Percentiles rank a stretch among this genome's conserved stretches.
phyloP scores from a whole-genome alignment of 2,329 filamentous ascomycete genomes.

The Lachnellula occidentalis region DNA sequence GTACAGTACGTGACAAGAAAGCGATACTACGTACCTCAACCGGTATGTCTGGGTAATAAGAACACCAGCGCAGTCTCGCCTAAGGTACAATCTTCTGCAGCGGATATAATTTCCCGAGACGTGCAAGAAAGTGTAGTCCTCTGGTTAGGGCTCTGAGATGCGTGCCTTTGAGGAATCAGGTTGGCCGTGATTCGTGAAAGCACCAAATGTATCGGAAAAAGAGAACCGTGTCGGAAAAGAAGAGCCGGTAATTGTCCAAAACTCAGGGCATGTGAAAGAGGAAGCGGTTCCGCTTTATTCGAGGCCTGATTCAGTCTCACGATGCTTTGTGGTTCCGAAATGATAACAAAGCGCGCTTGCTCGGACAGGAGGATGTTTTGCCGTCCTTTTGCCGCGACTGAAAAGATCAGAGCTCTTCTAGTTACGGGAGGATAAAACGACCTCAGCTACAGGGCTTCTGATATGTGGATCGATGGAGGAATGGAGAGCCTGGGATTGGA shows the following conservation, averaged over 20 bases:
- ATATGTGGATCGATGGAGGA: not conserved
- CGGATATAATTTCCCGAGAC: conserved; percentile 21
- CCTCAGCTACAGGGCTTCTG: not conserved
- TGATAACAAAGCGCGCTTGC: not conserved
- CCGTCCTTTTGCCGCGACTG: conserved; percentile 5
- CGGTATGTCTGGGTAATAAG: conserved; percentile 3
- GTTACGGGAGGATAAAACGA: not conserved
- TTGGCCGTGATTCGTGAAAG: not conserved
- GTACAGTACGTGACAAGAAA: conserved; percentile 7
- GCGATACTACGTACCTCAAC: conserved; percentile 5
- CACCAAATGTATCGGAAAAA: not conserved
- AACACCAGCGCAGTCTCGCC: not conserved
- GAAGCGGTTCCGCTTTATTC: not conserved
- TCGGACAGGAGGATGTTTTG: conserved; percentile 12
- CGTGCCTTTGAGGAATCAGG: not conserved
- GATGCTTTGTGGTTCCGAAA: no score
- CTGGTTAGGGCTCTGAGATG: conserved; percentile 40
- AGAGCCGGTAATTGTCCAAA: not conserved
- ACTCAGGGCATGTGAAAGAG: conserved; percentile 6
- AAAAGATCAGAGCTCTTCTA: not conserved
- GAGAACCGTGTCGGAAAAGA: conserved; percentile 5
- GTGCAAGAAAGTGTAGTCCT: conserved; percentile 45
- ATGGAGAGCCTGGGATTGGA: not conserved
- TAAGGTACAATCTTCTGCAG: conserved; percentile 1
- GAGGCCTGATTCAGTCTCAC: no score